phyloP scores from a whole-genome alignment of 495 filamentous ascomycete species.

The Hyaloscypha bicolor region DNA sequence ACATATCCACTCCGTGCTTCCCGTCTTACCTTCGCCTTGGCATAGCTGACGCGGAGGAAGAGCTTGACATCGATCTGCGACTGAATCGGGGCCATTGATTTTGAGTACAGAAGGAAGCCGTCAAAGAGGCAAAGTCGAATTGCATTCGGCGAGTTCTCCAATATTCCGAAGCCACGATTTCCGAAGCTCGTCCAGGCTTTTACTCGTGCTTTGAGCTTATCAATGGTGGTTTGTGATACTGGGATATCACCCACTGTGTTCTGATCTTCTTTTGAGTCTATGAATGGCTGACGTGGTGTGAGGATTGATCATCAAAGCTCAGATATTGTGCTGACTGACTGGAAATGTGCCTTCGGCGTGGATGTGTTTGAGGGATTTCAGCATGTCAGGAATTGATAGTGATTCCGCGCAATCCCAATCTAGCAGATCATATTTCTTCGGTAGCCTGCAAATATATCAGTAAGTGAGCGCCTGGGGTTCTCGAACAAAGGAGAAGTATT shows the following conservation, averaged over 20 bases:
- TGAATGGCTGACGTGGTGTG: conserved; percentile 43
- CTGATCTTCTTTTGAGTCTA: conserved; percentile 76
- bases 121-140: conserved; percentile 65
- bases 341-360: conserved; percentile 66
- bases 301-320: conserved; percentile 24
- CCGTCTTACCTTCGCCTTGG: conserved; percentile 63
- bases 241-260: conserved; percentile 60
- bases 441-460: conserved; percentile 39
- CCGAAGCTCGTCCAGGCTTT: conserved; percentile 42
- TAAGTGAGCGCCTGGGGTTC: not conserved
- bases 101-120: conserved; percentile 80
- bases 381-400: conserved; percentile 67
- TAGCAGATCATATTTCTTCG: conserved; percentile 56
- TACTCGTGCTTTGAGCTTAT: conserved; percentile 41
- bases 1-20: conserved; percentile 82
- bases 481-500: not conserved
- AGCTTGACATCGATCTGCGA: conserved; percentile 69
- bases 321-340: conserved; percentile 37
- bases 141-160: conserved; percentile 1
- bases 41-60: conserved; percentile 67
- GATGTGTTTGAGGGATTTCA: conserved; percentile 62
- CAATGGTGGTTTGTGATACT: conserved; percentile 43
- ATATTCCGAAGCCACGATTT: conserved; percentile 35
- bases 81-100: conserved; percentile 47
- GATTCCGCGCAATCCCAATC: conserved; percentile 88